Conservation (phyloP, 1,284 basidiomycete species). For the Trichosporon asahii region DNA sequence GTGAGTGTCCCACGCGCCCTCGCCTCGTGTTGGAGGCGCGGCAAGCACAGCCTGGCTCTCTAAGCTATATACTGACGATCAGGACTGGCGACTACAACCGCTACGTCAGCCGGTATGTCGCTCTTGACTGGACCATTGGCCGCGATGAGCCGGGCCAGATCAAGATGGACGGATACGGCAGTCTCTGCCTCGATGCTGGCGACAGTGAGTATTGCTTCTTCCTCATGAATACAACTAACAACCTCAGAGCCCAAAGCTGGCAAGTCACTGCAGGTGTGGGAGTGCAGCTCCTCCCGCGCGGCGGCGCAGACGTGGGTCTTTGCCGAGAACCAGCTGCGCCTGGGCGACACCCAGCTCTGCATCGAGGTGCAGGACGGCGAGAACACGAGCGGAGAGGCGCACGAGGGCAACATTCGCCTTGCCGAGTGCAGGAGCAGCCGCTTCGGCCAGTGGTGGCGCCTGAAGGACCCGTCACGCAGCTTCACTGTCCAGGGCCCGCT, state of each 20-base stretch:
- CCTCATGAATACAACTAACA: neutral
- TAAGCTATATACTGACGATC: neutral
- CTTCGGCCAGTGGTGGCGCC: neutral
- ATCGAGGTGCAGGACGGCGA: neutral
- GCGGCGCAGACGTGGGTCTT: neutral
- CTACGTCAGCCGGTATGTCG: neutral
- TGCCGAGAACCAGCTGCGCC: neutral
- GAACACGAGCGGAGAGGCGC: neutral
- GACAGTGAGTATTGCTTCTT: neutral
- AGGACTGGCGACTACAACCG: neutral
- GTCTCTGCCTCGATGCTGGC: neutral
- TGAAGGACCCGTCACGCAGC: neutral
- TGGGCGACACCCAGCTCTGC: neutral
- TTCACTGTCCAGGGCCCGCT: neutral
- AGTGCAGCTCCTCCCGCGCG: neutral
- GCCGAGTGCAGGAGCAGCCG: neutral
- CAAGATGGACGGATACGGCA: neutral
- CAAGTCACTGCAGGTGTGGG: neutral
- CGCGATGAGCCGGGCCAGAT: neutral
- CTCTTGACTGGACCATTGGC: neutral
- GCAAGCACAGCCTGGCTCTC: neutral
- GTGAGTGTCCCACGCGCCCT: neutral
- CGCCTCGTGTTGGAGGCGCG: neutral
- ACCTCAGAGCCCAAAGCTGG: neutral
- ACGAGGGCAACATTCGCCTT: neutral